phyloP scores from a whole-genome alignment of 495 filamentous ascomycete genomes.

The Oleoguttula mirabilis region DNA sequence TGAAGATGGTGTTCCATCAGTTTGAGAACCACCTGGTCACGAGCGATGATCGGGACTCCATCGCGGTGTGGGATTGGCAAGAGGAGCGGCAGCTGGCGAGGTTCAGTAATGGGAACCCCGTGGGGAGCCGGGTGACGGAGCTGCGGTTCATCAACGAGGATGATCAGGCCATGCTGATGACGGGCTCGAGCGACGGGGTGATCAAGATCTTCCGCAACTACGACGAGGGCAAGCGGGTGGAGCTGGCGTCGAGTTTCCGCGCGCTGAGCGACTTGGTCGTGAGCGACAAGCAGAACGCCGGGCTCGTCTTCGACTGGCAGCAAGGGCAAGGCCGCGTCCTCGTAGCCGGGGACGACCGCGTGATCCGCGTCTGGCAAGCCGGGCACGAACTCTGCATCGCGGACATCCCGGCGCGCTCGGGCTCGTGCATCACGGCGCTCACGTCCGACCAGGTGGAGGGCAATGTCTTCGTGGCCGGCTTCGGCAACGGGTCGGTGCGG shows the following conservation, averaged over 20 bases:
- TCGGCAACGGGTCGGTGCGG: constrained; percentile 89
- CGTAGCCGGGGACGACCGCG: constrained; percentile 89
- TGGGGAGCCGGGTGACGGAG: constrained; percentile 84
- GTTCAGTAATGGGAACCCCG: constrained; percentile 89
- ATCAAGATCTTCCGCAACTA: constrained; percentile 92
- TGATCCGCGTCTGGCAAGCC: constrained; percentile 92
- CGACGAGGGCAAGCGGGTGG: constrained; percentile 54
- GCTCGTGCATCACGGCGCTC: constrained; percentile 86
- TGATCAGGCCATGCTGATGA: constrained; percentile 88
- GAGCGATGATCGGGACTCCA: constrained; percentile 81
- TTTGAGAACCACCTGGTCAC: constrained; percentile 92
- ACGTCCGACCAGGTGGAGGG: constrained; percentile 96
- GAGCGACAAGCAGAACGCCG: constrained; percentile 84
- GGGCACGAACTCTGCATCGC: constrained; percentile 82
- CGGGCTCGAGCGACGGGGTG: constrained; percentile 86
- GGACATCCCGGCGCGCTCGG: constrained; percentile 90
- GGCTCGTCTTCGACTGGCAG: constrained; percentile 95
- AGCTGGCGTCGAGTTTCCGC: constrained; percentile 85
- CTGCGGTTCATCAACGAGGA: constrained; percentile 97
- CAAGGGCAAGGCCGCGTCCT: constrained; percentile 90
- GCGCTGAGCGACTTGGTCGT: constrained; percentile 85
- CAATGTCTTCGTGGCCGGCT: constrained; percentile 88
- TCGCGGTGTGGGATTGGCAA: constrained; percentile 92
- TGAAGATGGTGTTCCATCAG: constrained; percentile 91
- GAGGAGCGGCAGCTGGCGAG: constrained; percentile 56